A percentile compares a stretch with the other conserved stretches of the same genome.
Conservation (phyloP, 345 rosid genomes). For the Laguncularia racemosa region DNA sequence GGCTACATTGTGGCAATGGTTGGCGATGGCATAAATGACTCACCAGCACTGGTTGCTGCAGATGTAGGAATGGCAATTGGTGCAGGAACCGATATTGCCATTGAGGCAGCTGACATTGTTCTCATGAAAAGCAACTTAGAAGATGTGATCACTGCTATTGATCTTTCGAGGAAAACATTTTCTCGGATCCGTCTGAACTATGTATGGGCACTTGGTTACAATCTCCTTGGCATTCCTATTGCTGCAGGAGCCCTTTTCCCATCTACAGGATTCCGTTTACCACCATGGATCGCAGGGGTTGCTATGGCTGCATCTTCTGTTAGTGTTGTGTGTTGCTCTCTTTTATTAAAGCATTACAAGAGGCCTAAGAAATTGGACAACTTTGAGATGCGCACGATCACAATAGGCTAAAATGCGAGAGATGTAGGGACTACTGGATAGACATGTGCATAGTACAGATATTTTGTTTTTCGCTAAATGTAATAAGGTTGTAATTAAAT, state of each 20-base stretch:
- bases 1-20: slow-evolving; percentile 87
- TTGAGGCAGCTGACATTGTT: slow-evolving; percentile 95
- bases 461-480: no score
- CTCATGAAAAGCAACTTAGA: slow-evolving; percentile 90
- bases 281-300: slow-evolving; percentile 98
- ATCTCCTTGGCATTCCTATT: slow-evolving; percentile 73
- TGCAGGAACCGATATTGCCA: slow-evolving; percentile 93
- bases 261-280: slow-evolving; percentile 50
- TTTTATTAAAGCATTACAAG: slow-evolving; percentile 62
- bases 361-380: slow-evolving; percentile 58
- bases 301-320: slow-evolving; percentile 99
- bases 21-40: slow-evolving; percentile 93
- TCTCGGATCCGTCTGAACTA: slow-evolving; percentile 82
- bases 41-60: slow-evolving; percentile 89
- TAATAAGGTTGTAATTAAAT: no score
- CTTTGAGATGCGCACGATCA: slow-evolving; percentile 48
- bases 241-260: slow-evolving; percentile 89
- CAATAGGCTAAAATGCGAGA: slow-evolving; percentile 24
- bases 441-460: no score
- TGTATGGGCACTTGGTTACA: slow-evolving; percentile 90
- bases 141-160: slow-evolving; percentile 90
- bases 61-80: slow-evolving; percentile 97
- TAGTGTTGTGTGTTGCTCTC: slow-evolving; percentile 88
- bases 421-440: no score
- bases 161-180: slow-evolving; percentile 77